A percentile compares a stretch with the other conserved stretches of the same genome.
These are phyloP conservation scores for Penicillium sp. DNA, from an alignment of 2,329 filamentous ascomycete species.

Conservation along the genomic window DNA sequence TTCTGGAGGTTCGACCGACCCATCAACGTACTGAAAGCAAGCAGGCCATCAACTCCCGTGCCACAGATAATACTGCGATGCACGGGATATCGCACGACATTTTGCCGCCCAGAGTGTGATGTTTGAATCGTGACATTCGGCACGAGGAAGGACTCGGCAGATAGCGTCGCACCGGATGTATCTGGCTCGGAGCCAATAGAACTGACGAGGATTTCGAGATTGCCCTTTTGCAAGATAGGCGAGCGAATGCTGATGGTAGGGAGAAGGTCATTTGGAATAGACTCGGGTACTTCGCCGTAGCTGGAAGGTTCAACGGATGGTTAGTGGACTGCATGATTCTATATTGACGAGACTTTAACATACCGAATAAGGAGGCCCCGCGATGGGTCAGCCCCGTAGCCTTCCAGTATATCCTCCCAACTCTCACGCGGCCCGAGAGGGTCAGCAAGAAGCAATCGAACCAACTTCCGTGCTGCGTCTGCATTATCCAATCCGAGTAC, in stretches of 20 bases:
- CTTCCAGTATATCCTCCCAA: slow-evolving; percentile 68
- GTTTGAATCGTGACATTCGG: slow-evolving; percentile 72
- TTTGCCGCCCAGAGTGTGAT: slow-evolving; percentile 65
- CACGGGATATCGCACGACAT: slow-evolving; percentile 76
- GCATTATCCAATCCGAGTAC: slow-evolving; percentile 57
- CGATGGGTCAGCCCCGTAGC: slow-evolving; percentile 50
- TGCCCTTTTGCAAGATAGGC: slow-evolving; percentile 57
- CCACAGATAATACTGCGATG: slow-evolving; percentile 78
- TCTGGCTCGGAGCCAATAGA: slow-evolving; percentile 55
- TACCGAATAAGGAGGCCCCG: slow-evolving; percentile 68
- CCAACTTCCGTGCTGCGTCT: slow-evolving; percentile 59
- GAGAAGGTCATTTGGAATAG: slow-evolving; percentile 55
- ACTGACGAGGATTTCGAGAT: slow-evolving; percentile 64
- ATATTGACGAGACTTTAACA: not conserved
- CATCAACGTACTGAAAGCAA: slow-evolving; percentile 41
- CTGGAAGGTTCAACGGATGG: slow-evolving; percentile 38
- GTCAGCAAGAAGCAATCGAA: slow-evolving; percentile 71
- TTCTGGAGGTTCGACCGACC: slow-evolving; percentile 36
- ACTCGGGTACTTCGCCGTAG: slow-evolving; percentile 57
- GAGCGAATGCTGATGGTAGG: slow-evolving; percentile 61
- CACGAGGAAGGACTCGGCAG: slow-evolving; percentile 69
- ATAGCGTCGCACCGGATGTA: slow-evolving; percentile 54
- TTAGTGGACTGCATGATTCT: not conserved
- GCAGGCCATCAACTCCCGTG: slow-evolving; percentile 70
- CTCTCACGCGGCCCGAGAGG: slow-evolving; percentile 64